Base-by-base conservation (phyloP, 352 stramenopile genomes). In the Globisporangium yorkense region DNA sequence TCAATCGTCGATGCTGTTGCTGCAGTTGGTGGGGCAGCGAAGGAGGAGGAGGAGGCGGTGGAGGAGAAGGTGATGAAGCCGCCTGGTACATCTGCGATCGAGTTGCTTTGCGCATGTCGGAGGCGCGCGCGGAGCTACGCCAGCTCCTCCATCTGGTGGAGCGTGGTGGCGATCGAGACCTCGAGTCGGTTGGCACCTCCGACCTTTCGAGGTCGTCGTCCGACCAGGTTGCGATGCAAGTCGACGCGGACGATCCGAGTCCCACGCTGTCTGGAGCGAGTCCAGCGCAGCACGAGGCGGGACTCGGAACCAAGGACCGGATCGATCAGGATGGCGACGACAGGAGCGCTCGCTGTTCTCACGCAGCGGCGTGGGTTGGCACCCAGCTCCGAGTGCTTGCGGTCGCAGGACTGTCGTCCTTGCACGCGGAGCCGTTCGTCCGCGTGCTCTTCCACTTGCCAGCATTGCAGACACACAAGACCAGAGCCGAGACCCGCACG, bases 381-480 rank as follows among this genome's bases (percentile, higher is more conserved):
- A 75, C 61, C 15, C 68, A 77, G 58, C 51, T 82, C 18, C 29
- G 48, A 15, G 62, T 64, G 20, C 48, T 72, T 39, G 73, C 67
- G 15, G 66, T 71, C 31, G 68, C 73, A 0, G 77, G 75, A 15
- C 63, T 89, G 13, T 68, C 68, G n/a, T 68, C 67, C 2, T 71
- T 61, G 37, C 79, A 87, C 45, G 33, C 66, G 3, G 54, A 73
- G 2, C 77, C 75, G 8, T 87, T 87, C 51, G 29, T 72, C 0
- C 75, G 77, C 16, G 41, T 89, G n/a, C 18, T 84, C 0, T 81
- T 84, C 52, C 57, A 43, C 58, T 72, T 48, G 47, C 63, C 21
- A 27, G 24, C 24, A 57, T 44, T 49, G 55, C 0, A 55, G 49
- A 29, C 24, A 27, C 24, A 20, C 41, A 37, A 21, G 12, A 29